Evolutionary conservation across 1,139 yeast genomes (phyloP), one percentile per base, ranked within the genome.

Genomic region (Hanseniaspora uvarum): DNA sequence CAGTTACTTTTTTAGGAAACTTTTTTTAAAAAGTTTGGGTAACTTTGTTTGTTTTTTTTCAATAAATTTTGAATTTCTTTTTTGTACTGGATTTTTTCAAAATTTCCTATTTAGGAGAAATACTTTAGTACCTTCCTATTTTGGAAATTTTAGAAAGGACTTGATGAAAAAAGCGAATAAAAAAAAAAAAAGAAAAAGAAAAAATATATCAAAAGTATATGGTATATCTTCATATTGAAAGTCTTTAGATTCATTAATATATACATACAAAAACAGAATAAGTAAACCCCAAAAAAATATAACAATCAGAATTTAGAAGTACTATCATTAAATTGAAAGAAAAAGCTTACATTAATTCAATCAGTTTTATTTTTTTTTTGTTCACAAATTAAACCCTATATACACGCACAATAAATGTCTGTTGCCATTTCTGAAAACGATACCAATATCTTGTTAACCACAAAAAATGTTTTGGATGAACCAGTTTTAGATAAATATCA

Each of bases 401-500:
- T 16, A 34, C 11, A 34, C 3, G 2, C 14, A 41, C n/a, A 5
- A 44, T n/a, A 51, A 48, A 79, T 79, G 83, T 84, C 80, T 66
- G 73, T 81, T 64, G 81, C 83, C 50, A 76, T 80, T 60, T 81
- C 80, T 59, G 79, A 76, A 63, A 83, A 79, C 62, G 92, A 84
- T 66, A 81, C 88, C 60, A 81, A 83, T 63, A 72, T 82, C 61
- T 77, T 87, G 60, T 75, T 87, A 62, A 82, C 80, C 62, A 83
- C 83, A 62, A 86, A 80, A 68, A 87, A 87, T 67, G 75, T 79
- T 53, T 74, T 87, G 58, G 74, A 73, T 60, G 82, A 76, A 38
- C 60, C 75, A 16, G 81, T 83, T 18, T 66, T 86, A 49, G 89
- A 83, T 61, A 89, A 88, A 70, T 88, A 89, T 70, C 77, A 95